Conservation (phyloP, 257 asterid species). For the Nicotiana paniculata region DNA sequence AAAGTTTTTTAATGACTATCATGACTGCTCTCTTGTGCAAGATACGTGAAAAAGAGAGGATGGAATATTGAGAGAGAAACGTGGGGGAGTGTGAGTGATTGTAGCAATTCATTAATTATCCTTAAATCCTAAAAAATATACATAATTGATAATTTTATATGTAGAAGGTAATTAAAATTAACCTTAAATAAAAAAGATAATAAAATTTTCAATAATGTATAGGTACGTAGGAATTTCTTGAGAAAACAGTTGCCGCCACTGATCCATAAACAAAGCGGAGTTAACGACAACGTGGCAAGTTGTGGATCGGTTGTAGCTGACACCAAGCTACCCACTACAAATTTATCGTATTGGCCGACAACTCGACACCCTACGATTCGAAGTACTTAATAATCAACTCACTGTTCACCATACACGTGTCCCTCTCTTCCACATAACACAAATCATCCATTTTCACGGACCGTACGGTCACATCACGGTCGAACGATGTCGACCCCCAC, state of each 20-base stretch:
- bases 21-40: too few relatives aligned
- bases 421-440: background rate
- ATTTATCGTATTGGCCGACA: conserved; percentile 38
- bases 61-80: too few relatives aligned
- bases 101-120: too few relatives aligned
- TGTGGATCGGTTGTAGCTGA: conserved; percentile 22
- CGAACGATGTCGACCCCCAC: background rate
- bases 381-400: conserved; percentile 5
- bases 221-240: too few relatives aligned
- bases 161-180: too few relatives aligned
- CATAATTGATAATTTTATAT: too few relatives aligned
- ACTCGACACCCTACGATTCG: conserved; percentile 31
- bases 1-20: too few relatives aligned
- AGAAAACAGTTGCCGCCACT: background rate
- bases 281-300: conserved; percentile 21
- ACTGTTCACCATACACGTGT: conserved; percentile 12
- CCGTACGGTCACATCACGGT: conserved; percentile 16
- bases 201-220: too few relatives aligned
- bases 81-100: too few relatives aligned
- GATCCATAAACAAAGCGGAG: background rate
- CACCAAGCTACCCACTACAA: conserved; percentile 20
- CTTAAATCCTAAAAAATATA: too few relatives aligned
- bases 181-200: too few relatives aligned
- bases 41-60: too few relatives aligned
- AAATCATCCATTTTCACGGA: background rate